These are phyloP conservation scores for Populus deltoides DNA, from an alignment of 345 rosid genomes.

Conservation along the genomic window DNA sequence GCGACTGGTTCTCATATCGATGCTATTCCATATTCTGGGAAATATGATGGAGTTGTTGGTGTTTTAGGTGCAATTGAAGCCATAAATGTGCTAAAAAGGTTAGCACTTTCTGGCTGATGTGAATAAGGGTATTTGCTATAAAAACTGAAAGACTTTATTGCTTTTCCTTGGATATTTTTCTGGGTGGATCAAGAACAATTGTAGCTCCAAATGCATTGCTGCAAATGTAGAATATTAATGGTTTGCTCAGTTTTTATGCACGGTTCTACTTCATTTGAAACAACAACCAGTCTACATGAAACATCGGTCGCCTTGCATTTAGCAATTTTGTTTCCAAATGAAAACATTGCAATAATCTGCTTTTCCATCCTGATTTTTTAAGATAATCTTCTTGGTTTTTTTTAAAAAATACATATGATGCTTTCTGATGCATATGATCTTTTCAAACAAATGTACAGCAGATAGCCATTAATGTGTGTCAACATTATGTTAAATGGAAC, in stretches of 20 bases:
- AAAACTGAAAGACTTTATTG: not conserved
- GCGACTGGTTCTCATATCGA: constrained; percentile 96
- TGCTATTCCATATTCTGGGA: constrained; percentile 97
- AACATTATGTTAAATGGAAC: constrained; percentile 14
- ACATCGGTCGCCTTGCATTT: not conserved
- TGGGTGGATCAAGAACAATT: not conserved
- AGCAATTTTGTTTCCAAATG: not conserved
- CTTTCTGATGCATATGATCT: not conserved
- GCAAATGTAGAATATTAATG: not conserved
- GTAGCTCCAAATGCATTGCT: no score
- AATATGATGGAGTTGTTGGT: constrained; percentile 95
- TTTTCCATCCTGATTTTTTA: not conserved
- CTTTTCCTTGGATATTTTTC: not conserved
- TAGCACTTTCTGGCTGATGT: constrained; percentile 8
- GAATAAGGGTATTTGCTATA: constrained; percentile 1
- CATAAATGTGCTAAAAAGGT: constrained; percentile 86
- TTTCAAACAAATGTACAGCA: not conserved
- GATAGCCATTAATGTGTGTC: constrained; percentile 4
- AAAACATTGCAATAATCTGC: not conserved
- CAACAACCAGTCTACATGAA: not conserved
- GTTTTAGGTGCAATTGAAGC: constrained; percentile 97
- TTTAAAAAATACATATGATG: no score
- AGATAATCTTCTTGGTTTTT: not conserved
- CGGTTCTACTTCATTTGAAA: not conserved
- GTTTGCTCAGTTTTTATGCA: not conserved